Evolutionary conservation across 805 yeast genomes (phyloP).

Genomic region (Candida takata): DNA sequence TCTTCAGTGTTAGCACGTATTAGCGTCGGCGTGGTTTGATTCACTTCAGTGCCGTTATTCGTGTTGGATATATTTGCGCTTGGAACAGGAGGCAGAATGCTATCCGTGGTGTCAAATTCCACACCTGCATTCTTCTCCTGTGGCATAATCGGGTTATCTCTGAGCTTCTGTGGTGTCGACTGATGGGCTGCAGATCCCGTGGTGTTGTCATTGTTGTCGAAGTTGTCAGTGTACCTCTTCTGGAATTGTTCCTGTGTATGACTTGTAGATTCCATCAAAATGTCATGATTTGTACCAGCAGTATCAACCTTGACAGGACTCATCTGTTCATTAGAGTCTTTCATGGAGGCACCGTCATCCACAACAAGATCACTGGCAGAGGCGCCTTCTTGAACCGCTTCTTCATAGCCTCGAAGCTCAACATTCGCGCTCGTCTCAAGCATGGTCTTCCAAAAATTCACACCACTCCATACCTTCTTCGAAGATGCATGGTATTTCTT

Average conservation of each 20-base stretch:
- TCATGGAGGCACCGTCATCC: constrained; percentile 5
- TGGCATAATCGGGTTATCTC: constrained; percentile 25
- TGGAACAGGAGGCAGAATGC: constrained; percentile 22
- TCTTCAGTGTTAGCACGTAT: constrained; percentile 10
- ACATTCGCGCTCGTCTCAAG: constrained; percentile 71
- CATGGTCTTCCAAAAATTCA: constrained; percentile 70
- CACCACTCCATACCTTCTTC: constrained; percentile 55
- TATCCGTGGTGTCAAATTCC: constrained; percentile 24
- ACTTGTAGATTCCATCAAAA: constrained; percentile 19
- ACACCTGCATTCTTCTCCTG: constrained; percentile 5
- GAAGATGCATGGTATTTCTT: constrained; percentile 53
- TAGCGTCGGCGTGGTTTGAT: constrained; percentile 23
- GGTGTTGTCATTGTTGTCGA: constrained; percentile 5
- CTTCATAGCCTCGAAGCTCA: constrained; percentile 48
- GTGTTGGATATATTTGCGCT: constrained; percentile 20
- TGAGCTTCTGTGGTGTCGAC: constrained; percentile 3
- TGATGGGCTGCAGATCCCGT: no score
- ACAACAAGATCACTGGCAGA: neutral
- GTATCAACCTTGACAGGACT: constrained; percentile 22
- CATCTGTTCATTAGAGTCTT: constrained; percentile 22
- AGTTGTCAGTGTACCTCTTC: constrained; percentile 10
- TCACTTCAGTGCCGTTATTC: constrained; percentile 21
- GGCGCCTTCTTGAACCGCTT: constrained; percentile 17
- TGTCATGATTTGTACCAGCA: constrained; percentile 10
- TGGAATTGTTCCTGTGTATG: constrained; percentile 15